Percentiles rank a stretch among this genome's conserved stretches.
These are phyloP conservation scores for Lipomyces spencermartinsiae DNA, from an alignment of 805 yeast genomes.

Conservation along the genomic window DNA sequence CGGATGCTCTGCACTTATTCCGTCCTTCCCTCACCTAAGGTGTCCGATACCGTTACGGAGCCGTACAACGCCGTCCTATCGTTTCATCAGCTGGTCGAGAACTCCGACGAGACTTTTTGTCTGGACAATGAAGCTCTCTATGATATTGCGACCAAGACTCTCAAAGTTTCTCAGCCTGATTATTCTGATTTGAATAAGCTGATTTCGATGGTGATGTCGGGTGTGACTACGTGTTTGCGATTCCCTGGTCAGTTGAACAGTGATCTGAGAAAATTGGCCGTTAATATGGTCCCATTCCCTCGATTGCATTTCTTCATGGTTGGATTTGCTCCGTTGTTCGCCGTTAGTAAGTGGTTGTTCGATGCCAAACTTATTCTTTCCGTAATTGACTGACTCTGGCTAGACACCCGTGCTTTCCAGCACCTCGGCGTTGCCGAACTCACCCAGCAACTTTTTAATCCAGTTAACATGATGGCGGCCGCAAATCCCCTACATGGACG, in stretches of 20 bases:
- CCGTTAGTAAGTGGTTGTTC: constrained; percentile 46
- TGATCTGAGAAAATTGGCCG: constrained; percentile 91
- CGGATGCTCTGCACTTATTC: constrained; percentile 96
- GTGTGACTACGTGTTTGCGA: constrained; percentile 91
- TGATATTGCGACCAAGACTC: constrained; percentile 84
- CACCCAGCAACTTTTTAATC: constrained; percentile 91
- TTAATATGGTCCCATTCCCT: constrained; percentile 93
- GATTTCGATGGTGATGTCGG: constrained; percentile 92
- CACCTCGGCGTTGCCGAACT: constrained; percentile 87
- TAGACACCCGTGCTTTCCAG: constrained; percentile 81
- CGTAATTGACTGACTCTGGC: too few relatives aligned
- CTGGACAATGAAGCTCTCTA: constrained; percentile 93
- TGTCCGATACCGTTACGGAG: constrained; percentile 91
- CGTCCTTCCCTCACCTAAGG: constrained; percentile 89
- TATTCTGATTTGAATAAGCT: constrained; percentile 80
- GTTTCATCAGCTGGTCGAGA: constrained; percentile 87
- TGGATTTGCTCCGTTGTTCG: constrained; percentile 90
- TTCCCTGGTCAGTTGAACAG: constrained; percentile 95
- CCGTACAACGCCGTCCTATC: constrained; percentile 94
- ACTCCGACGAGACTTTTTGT: constrained; percentile 92
- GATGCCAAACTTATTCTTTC: background rate
- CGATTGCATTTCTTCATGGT: constrained; percentile 95
- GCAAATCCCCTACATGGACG: constrained; percentile 90
- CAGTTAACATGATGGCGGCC: constrained; percentile 95
- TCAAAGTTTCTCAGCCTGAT: constrained; percentile 79